phyloP scores from a whole-genome alignment of 352 stramenopile species.

The Globisporangium cederbergense region DNA sequence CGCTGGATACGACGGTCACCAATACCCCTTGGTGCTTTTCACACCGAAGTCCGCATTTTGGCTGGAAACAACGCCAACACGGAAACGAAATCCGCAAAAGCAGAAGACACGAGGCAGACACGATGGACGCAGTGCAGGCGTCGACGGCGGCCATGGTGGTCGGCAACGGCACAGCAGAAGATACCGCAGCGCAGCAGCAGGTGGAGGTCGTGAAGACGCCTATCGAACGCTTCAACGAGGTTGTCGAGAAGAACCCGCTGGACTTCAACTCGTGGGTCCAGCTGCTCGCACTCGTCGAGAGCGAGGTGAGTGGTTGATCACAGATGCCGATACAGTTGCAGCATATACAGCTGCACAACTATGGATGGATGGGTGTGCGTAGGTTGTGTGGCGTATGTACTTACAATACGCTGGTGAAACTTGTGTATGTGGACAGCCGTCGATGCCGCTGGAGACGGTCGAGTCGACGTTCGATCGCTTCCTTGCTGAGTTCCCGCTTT shows the following conservation, averaged over 20 bases:
- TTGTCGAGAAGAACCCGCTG: conserved; percentile 63
- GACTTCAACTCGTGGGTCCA: conserved; percentile 83
- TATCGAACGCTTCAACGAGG: conserved; percentile 44
- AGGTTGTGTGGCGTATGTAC: background rate
- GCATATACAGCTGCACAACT: no score
- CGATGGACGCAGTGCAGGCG: conserved; percentile 18
- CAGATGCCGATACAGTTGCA: background rate
- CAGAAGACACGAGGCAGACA: background rate
- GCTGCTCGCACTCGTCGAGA: conserved; percentile 66
- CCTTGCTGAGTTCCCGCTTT: conserved; percentile 71
- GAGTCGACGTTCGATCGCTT: conserved; percentile 72
- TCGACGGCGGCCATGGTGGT: conserved; percentile 4
- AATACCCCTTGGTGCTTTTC: background rate
- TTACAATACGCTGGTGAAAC: background rate
- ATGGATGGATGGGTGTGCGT: background rate
- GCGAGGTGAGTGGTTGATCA: conserved; percentile 30
- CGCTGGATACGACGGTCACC: background rate
- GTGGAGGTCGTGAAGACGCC: conserved; percentile 26
- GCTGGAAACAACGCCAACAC: conserved; percentile 7
- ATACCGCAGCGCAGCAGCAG: conserved; percentile 1
- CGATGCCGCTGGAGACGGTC: conserved; percentile 45
- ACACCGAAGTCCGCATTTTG: conserved; percentile 8
- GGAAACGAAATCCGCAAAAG: background rate
- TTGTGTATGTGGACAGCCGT: conserved; percentile 20
- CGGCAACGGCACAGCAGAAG: background rate